Base-by-base conservation (phyloP, 768 basidiomycete genomes). In the Holtermanniella nyarrowii region DNA sequence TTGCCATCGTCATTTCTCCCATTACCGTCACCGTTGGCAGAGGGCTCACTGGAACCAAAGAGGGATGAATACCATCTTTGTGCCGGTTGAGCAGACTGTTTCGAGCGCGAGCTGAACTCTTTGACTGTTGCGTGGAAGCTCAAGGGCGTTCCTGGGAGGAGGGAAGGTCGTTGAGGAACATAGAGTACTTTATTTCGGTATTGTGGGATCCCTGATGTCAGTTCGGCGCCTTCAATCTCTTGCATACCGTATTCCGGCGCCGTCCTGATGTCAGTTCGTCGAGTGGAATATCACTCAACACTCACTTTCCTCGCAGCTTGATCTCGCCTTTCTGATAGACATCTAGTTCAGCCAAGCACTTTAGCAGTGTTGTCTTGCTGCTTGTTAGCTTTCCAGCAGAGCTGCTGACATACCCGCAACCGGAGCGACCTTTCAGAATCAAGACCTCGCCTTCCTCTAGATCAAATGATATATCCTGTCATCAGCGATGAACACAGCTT, bases 151-250 rank as follows among this genome's bases (percentile, higher is more conserved):
- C 84, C 84, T 1, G 87, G 80, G 20, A 93, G 79, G n/a, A 91
- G 75, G 1, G 88, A 85, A 0, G 89, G 84, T 39, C 89, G 76
- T 70, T 93, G 89, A 0, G 89, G 88, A 22, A 91, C 82, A 67
- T 93, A 93, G 53, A 83, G 78, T 2, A 93, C 81, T 49, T 77
- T 78, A 0, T 83, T 88, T 46, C 89, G 80, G 72, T 82, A 93
- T 16, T 67, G 65, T 2, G 89, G 86, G 21, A 89, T 79, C 12
- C 84, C 87, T 84, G 62, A 26, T 37, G 11, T 22, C 26, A 27
- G 44, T 26, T 26, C 43, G 13, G 25, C 20, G 39, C 4, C 4
- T n/a, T 11, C 31, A n/a, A 26, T 21, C 41, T 42, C 1, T 11
- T 13, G 26, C 56, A 14, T 39, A 61, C 64, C 64, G 48, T 61